Conservation (phyloP, 306 rosid genomes). For the Biancaea sappan region DNA sequence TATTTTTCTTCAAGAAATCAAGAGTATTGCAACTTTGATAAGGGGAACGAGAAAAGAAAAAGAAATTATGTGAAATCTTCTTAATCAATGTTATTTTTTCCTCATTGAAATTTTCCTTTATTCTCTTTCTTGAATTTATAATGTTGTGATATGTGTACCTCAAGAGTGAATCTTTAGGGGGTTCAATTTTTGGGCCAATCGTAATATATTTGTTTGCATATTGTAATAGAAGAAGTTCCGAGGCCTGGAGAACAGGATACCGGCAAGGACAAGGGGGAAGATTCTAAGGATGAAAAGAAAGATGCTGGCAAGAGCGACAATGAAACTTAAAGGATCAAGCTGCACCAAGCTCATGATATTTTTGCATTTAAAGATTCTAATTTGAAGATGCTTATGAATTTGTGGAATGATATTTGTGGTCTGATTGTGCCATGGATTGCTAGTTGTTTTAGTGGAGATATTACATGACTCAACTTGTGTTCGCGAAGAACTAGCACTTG, state of each 20-base stretch:
- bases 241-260: slow-evolving; percentile 48
- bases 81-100: background rate
- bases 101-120: background rate
- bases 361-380: slow-evolving; percentile 4
- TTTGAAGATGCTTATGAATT: slow-evolving; percentile 36
- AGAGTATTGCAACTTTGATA: background rate
- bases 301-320: slow-evolving; percentile 35
- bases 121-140: background rate
- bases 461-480: background rate
- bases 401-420: slow-evolving; percentile 29
- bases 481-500: slow-evolving; percentile 4
- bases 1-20: background rate
- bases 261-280: slow-evolving; percentile 13
- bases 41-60: background rate
- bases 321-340: slow-evolving; percentile 46
- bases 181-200: background rate
- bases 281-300: slow-evolving; percentile 14
- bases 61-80: background rate
- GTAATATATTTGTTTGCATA: background rate
- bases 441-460: slow-evolving; percentile 12
- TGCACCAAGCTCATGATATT: slow-evolving; percentile 43
- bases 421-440: background rate
- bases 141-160: background rate
- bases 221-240: slow-evolving; percentile 53
- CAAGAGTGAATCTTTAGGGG: background rate